Percentiles rank a stretch among this genome's conserved stretches.
Evolutionary conservation across 306 rosid species (phyloP).

Genomic region (Styphnolobium japonicum): DNA sequence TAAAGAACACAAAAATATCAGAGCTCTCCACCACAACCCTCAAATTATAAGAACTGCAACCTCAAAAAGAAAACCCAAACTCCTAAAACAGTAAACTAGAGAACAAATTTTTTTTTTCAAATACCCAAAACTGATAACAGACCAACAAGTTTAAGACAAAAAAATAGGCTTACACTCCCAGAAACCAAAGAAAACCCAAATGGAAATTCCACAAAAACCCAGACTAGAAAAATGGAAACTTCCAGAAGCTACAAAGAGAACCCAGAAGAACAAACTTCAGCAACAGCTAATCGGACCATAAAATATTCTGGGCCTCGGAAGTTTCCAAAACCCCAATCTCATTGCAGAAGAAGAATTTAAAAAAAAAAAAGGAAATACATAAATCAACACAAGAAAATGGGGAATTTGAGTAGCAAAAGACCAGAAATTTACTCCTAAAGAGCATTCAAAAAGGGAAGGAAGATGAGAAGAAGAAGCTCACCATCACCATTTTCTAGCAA

Average conservation of each 20-base stretch:
- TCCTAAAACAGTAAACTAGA: background rate
- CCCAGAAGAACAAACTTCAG: conserved; percentile 27
- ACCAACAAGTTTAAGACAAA: background rate
- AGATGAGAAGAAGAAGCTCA: conserved; percentile 33
- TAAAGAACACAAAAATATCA: conserved; percentile 20
- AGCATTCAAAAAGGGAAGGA: background rate
- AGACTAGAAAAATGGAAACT: conserved; percentile 10
- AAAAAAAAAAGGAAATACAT: background rate
- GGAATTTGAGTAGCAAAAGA: background rate
- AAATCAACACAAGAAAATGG: background rate
- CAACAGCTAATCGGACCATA: conserved; percentile 9
- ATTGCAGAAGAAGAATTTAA: background rate
- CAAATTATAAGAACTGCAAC: conserved; percentile 18
- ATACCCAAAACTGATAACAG: background rate
- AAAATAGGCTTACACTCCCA: background rate
- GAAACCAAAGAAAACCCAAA: conserved; percentile 25
- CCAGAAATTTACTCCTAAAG: background rate
- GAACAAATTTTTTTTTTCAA: background rate
- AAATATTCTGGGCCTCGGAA: conserved; percentile 22
- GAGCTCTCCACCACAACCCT: conserved; percentile 14
- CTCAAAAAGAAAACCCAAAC: background rate
- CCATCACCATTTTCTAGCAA: conserved; percentile 8
- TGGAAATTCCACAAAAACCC: conserved; percentile 2
- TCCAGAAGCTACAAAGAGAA: background rate
- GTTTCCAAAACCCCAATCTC: conserved; percentile 17